A percentile compares a stretch with the other conserved stretches of the same genome.
Conservation (phyloP, 495 filamentous ascomycete genomes). For the Lepraria neglecta region DNA sequence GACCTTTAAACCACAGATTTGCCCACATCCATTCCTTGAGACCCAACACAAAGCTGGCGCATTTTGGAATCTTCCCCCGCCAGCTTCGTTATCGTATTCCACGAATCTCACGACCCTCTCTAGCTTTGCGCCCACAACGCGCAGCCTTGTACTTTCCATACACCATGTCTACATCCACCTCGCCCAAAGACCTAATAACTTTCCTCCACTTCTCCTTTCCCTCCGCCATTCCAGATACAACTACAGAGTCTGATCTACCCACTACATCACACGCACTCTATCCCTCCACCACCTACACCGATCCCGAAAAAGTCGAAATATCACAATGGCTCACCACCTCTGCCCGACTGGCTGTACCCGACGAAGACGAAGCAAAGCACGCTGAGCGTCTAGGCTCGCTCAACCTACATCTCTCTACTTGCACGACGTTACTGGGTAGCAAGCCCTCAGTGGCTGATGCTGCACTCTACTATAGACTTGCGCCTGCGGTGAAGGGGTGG, state of each 20-base stretch:
- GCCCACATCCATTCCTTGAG: too few relatives aligned
- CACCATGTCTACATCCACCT: conserved; percentile 47
- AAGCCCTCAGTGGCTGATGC: conserved; percentile 90
- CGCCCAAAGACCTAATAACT: conserved; percentile 46
- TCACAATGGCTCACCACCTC: conserved; percentile 78
- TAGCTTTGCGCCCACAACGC: neutral
- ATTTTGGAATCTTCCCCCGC: neutral
- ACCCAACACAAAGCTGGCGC: conserved; percentile 8
- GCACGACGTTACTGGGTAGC: conserved; percentile 80
- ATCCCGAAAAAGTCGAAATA: conserved; percentile 75
- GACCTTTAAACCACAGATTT: neutral
- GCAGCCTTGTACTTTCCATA: conserved; percentile 2
- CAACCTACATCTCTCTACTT: conserved; percentile 79
- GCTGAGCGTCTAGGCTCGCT: conserved; percentile 57
- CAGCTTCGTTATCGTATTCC: conserved; percentile 2
- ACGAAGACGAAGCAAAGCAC: conserved; percentile 52
- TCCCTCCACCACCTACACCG: conserved; percentile 60
- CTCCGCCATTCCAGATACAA: conserved; percentile 42
- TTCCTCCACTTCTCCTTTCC: conserved; percentile 52
- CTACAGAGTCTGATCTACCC: conserved; percentile 46
- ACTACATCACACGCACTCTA: conserved; percentile 55
- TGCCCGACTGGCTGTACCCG: conserved; percentile 55
- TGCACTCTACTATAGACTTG: conserved; percentile 74
- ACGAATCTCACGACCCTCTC: neutral
- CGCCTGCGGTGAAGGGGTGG: conserved; percentile 74